Conservation (phyloP, 1,139 yeast genomes). For the Geotrichum macrosporum region DNA sequence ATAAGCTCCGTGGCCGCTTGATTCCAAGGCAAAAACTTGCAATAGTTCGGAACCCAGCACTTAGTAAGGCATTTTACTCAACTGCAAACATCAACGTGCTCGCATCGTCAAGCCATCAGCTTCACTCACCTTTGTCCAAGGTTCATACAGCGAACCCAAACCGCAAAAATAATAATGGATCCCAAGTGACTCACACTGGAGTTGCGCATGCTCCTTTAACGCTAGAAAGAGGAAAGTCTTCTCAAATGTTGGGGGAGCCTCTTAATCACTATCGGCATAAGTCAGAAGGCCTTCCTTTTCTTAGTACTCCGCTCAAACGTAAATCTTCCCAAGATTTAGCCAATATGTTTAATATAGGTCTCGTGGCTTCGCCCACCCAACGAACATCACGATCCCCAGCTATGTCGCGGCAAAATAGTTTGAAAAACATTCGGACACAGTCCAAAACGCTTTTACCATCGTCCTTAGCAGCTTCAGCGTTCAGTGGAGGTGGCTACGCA, state of each 20-base stretch:
- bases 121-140: background rate
- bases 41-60: background rate
- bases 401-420: constrained; percentile 16
- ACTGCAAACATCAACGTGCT: constrained; percentile 18
- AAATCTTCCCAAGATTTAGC: constrained; percentile 18
- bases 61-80: constrained; percentile 15
- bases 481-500: background rate
- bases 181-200: background rate
- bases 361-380: constrained; percentile 11
- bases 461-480: too few relatives aligned
- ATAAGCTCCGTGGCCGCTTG: constrained; percentile 60
- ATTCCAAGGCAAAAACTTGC: constrained; percentile 38
- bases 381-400: constrained; percentile 17
- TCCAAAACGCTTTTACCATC: too few relatives aligned
- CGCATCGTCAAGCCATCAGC: background rate
- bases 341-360: constrained; percentile 16
- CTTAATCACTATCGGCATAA: constrained; percentile 14
- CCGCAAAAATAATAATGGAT: constrained; percentile 4
- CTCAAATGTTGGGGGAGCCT: background rate
- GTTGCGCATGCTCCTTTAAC: background rate
- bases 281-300: constrained; percentile 14
- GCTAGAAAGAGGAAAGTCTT: background rate
- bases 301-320: constrained; percentile 7
- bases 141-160: background rate
- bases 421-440: constrained; percentile 2